Base-by-base conservation (phyloP, 1,284 basidiomycete genomes). In the Schizopora paradoxa region DNA sequence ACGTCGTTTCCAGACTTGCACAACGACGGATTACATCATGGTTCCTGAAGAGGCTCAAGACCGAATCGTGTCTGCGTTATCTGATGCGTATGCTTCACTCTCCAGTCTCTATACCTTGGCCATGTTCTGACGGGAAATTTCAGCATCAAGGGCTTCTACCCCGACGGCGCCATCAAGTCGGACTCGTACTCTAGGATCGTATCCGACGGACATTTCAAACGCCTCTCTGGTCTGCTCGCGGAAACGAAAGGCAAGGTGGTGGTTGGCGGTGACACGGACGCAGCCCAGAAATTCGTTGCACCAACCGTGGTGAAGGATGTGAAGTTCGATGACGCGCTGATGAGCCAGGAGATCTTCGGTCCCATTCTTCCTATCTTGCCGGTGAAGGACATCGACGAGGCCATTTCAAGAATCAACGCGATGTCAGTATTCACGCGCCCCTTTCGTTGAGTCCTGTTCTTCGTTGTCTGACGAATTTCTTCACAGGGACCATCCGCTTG, bases 291-390 rank as follows among this genome's bases (percentile, higher is more conserved):
- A 51, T 85, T 73, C 53, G 73, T 90, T 44, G 75, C 81, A 7
- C 82, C 85, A 10, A 88, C 86, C 0, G 60, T 86, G 21, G 73
- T 91, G 28, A 73, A 68, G 47, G 74, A 86, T 52, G 82, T 85
- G 4, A 61, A 67, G 36, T 61, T 57, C 0, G 77, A 80, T 50
- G 88, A 92, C 61, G 76, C 76, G 2, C 59, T 92, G 53, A 78
- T 92, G 78, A 74, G 77, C 62, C 83, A 92, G 81, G 85, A 88
- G 57, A 70, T 87, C 13, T 88, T 91, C 59, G 88, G 86, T 2
- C 86, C 88, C 4, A 54, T 91, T 5, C 66, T 95, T 16, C 84
- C 90, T 5, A 74, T 96, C 42, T 69, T 95, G 0, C 77, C 86
- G 0, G 80, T 93, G 14, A 75, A 83, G 47, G 61, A 75, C 49